Evolutionary conservation across 129 eudicot genomes (phyloP).

Genomic region (Chrysanthemum makinoi): DNA sequence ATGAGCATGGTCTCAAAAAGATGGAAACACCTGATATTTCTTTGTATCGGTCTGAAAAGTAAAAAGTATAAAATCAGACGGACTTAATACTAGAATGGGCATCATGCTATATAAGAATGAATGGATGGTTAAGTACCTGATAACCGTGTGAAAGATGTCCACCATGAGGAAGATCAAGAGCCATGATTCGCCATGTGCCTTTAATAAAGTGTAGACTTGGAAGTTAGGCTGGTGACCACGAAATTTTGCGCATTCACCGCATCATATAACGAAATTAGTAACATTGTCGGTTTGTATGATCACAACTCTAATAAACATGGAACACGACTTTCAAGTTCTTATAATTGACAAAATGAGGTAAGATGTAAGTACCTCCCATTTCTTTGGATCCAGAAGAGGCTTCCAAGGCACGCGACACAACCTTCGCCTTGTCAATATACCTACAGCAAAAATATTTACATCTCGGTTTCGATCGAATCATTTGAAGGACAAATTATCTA

Average conservation of each 20-base stretch:
- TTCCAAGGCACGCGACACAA: constrained; percentile 98
- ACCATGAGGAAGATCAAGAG: constrained; percentile 99
- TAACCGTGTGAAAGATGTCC: constrained; percentile 98
- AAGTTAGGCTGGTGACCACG: constrained; percentile 94
- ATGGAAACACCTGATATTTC: constrained; percentile 94
- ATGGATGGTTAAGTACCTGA: constrained; percentile 54
- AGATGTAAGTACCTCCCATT: constrained; percentile 79
- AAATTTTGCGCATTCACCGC: constrained; percentile 96
- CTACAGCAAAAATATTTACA: constrained; percentile 33
- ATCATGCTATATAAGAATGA: not conserved
- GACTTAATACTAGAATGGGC: not conserved
- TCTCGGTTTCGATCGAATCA: not conserved
- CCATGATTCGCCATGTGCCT: constrained; percentile 99
- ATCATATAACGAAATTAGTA: constrained; percentile 18
- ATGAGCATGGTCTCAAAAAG: constrained; percentile 99
- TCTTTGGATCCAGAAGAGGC: constrained; percentile 96
- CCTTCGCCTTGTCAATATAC: constrained; percentile 94
- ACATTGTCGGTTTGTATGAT: not conserved
- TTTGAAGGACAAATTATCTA: not conserved
- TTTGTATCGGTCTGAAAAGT: constrained; percentile 86
- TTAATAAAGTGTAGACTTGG: constrained; percentile 88
- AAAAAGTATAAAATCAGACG: constrained; percentile 8
- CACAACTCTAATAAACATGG: not conserved
- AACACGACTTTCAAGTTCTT: not conserved
- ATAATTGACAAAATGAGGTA: not conserved